Evolutionary conservation across 805 yeast genomes (phyloP), one percentile per base, ranked within the genome.

Genomic region (Metschnikowia chrysomelidarum): DNA sequence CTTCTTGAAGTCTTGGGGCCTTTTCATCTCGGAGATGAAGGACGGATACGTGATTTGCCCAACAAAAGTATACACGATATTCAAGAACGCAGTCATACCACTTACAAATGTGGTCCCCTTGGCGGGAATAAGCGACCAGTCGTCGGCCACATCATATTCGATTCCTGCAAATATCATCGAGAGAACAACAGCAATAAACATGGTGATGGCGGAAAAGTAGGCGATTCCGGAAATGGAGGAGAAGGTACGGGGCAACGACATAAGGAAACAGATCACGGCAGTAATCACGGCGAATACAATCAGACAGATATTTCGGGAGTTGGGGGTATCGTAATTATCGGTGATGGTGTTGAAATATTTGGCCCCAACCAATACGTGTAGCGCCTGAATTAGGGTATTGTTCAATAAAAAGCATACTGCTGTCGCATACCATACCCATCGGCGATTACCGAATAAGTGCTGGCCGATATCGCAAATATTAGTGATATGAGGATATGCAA

Each of bases 21-120:
- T 59, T 44, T 63, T 66, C 83, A 77, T 77, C 47, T 77, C 79
- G 9, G 76, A 63, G 39, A 77, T 77, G 54, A 77, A 77, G 14
- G 80, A 75, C 1, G 82, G 82, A 43, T 76, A 77, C 4, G 78
- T 73, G 53, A 77, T 73, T 54, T 77, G 83, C 3, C 83, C 83
- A 15, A 76, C 82, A 57, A 77, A 76, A 1, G 82, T 76, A 54
- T 76, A 77, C 16, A 75, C 76, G 46, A 77, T 77, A 57, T 77
- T 77, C 47, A 77, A 61, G 42, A 71, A 62, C 0, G 82, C 82
- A 24, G 67, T 54, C 81, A 77, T 75, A 1, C 65, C 80, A 13
- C 52, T 48, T 6, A 75, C 80, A 44, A 63, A 77, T 3, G 73
- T 63, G n/a, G 80, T 73, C 1, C 77, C 80, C 36, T 61, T 39